These are phyloP conservation scores for Takashimella tepidaria DNA, from an alignment of 1,284 basidiomycete species.

Conservation along the genomic window DNA sequence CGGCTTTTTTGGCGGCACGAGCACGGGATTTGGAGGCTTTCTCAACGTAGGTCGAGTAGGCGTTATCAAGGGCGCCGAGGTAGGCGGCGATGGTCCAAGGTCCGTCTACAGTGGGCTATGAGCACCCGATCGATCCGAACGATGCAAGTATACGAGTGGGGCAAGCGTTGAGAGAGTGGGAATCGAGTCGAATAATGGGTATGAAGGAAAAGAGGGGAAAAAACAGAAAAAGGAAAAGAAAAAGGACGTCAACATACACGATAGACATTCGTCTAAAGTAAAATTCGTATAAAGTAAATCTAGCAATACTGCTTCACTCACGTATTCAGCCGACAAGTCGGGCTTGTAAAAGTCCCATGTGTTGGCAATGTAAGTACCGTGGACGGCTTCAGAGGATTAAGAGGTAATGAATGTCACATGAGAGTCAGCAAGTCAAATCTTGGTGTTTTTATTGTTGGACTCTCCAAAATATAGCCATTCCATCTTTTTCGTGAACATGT, in stretches of 20 bases:
- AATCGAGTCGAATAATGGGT: no score
- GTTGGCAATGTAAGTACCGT: conserved; percentile 97
- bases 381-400: conserved; percentile 64
- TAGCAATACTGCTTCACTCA: no score
- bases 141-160: no score
- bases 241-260: no score
- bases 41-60: conserved; percentile 80
- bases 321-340: conserved; percentile 57
- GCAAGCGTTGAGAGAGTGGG: no score
- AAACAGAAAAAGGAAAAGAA: no score
- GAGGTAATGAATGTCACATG: no score
- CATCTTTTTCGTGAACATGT: background rate
- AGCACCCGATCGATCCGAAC: no score
- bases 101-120: conserved; percentile 89
- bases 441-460: background rate
- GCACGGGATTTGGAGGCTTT: conserved; percentile 63
- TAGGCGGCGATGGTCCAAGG: conserved; percentile 95
- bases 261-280: no score
- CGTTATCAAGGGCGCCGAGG: conserved; percentile 85
- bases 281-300: no score
- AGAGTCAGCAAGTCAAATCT: no score
- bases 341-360: conserved; percentile 99
- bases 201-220: no score
- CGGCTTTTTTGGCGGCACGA: conserved; percentile 43
- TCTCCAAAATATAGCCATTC: background rate